phyloP scores from a whole-genome alignment of 2,329 filamentous ascomycete species.

The Bipolaris cookei region DNA sequence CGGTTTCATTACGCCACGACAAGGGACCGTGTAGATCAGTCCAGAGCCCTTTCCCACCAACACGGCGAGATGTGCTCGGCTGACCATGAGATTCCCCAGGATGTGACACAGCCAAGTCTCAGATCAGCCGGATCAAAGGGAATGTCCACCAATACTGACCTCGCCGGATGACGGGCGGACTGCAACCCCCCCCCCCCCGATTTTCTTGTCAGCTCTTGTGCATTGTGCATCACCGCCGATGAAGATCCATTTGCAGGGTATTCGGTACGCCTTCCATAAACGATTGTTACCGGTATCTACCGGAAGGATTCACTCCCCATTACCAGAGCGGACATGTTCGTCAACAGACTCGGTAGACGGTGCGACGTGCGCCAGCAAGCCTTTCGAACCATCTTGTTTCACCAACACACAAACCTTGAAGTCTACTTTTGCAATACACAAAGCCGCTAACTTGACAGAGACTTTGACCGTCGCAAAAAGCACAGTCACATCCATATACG shows the following conservation, averaged over 20 bases:
- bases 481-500: conserved; percentile 22
- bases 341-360: conserved; percentile 2
- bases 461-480: conserved; percentile 22
- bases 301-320: conserved; percentile 4
- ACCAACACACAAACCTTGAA: conserved; percentile 14
- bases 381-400: conserved; percentile 26
- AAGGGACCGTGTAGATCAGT: conserved; percentile 46
- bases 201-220: conserved; percentile 17
- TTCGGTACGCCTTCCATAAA: conserved; percentile 27
- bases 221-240: conserved; percentile 22
- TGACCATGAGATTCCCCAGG: conserved; percentile 35
- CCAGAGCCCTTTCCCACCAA: conserved; percentile 33
- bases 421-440: conserved; percentile 28
- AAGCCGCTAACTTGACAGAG: conserved; percentile 17
- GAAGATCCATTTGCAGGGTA: conserved; percentile 29
- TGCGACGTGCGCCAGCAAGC: conserved; percentile 12
- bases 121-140: conserved; percentile 44
- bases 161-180: conserved; percentile 20
- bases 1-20: conserved; percentile 40
- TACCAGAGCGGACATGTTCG: not conserved
- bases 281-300: conserved; percentile 7
- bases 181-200: conserved; percentile 12
- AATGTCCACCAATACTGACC: conserved; percentile 19
- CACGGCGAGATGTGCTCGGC: conserved; percentile 36
- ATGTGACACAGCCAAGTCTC: conserved; percentile 37